phyloP scores from a whole-genome alignment of 2,329 filamentous ascomycete genomes.

The Hypoxylon sp. region DNA sequence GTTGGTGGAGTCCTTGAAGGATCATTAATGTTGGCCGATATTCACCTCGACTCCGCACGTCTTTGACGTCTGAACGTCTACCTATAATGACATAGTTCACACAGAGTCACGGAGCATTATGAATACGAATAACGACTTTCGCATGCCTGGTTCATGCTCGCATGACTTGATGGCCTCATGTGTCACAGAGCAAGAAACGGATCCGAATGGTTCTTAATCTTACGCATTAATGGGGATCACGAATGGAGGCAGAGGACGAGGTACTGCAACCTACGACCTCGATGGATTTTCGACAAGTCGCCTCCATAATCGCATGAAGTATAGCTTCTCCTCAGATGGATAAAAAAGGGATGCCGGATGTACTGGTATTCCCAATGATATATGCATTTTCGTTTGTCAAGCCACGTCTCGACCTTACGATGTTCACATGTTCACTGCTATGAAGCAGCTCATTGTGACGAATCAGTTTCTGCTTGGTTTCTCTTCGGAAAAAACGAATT shows the following conservation, averaged over 20 bases:
- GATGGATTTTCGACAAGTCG: conserved; percentile 28
- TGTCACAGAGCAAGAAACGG: conserved; percentile 31
- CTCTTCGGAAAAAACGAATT: conserved; percentile 29
- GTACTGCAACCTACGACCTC: conserved; percentile 35
- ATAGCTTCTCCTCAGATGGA: conserved; percentile 25
- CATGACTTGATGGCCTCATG: conserved; percentile 34
- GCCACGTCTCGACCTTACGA: conserved; percentile 38
- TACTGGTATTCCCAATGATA: conserved; percentile 35
- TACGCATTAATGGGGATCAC: conserved; percentile 41
- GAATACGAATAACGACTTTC: conserved; percentile 53
- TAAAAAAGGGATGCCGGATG: conserved; percentile 23
- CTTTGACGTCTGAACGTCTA: conserved; percentile 43
- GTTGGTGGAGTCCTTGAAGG: conserved; percentile 39
- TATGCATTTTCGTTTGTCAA: conserved; percentile 45
- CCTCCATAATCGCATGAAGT: conserved; percentile 27
- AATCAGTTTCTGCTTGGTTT: conserved; percentile 35
- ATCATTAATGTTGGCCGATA: conserved; percentile 28
- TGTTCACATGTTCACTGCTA: conserved; percentile 28
- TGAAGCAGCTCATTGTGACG: conserved; percentile 35
- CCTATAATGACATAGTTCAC: conserved; percentile 45
- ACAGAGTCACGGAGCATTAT: conserved; percentile 54
- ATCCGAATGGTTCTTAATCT: conserved; percentile 30
- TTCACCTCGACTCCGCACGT: conserved; percentile 35
- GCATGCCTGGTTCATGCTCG: conserved; percentile 37
- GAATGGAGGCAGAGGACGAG: conserved; percentile 31